Percentiles rank a stretch among this genome's conserved stretches.
phyloP scores from a whole-genome alignment of 192 early-diverging fungal species.

The Coemansia nantahalensis region DNA sequence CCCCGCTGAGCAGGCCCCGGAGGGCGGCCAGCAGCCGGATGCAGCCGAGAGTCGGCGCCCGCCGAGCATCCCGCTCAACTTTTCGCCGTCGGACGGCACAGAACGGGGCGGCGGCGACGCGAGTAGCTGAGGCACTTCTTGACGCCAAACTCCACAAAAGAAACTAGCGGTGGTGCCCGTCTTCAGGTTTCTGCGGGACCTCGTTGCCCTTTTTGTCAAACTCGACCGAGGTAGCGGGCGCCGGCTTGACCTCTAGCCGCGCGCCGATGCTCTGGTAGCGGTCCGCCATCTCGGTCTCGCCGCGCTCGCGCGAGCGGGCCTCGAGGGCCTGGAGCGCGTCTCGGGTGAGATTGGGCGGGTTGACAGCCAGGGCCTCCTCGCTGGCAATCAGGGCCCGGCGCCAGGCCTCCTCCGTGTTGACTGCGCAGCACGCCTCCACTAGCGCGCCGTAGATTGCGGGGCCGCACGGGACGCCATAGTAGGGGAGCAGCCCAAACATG shows the following conservation, averaged over 20 bases:
- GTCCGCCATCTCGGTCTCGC: conserved; percentile 37
- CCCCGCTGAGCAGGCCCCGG: too few species aligned
- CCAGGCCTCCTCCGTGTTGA: conserved; percentile 42
- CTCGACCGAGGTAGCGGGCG: neutral
- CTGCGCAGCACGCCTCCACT: conserved; percentile 38
- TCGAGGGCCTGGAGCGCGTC: conserved; percentile 35
- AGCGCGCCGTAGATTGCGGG: conserved; percentile 39
- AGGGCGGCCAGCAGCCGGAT: too few species aligned
- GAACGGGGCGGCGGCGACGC: too few species aligned
- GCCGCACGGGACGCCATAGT: conserved; percentile 23
- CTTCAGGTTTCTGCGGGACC: neutral
- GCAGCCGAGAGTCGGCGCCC: too few species aligned
- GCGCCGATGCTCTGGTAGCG: conserved; percentile 28
- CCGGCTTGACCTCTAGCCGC: conserved; percentile 6
- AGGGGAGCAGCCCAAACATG: conserved; percentile 46
- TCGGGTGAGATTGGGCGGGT: conserved; percentile 21
- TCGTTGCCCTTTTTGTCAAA: conserved; percentile 24
- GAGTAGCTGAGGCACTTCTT: too few species aligned
- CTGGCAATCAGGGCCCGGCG: conserved; percentile 30
- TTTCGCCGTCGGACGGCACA: neutral
- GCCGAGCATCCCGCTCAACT: conserved; percentile 18
- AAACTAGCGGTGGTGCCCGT: neutral
- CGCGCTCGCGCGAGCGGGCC: conserved; percentile 14
- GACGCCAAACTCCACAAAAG: neutral
- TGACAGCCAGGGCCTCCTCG: conserved; percentile 28